Percentiles rank a stretch among this genome's conserved stretches.
phyloP scores from a whole-genome alignment of 1,284 basidiomycete species.

The Papiliotrema fonsecae region DNA sequence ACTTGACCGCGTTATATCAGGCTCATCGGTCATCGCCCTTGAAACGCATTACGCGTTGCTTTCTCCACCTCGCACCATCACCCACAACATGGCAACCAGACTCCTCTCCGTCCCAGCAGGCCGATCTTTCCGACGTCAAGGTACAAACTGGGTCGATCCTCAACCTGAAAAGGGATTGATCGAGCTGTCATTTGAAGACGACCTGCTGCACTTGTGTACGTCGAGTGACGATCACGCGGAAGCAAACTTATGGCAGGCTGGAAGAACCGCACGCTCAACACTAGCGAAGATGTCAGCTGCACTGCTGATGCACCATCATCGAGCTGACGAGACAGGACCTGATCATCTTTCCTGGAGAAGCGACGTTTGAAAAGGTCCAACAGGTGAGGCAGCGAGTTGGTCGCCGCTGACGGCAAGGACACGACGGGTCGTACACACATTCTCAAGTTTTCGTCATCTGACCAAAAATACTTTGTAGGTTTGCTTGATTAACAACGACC shows the following conservation, averaged over 20 bases:
- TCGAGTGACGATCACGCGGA: not conserved
- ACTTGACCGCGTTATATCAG: too few relatives aligned
- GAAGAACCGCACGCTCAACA: conserved; percentile 30
- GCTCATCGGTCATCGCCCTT: too few relatives aligned
- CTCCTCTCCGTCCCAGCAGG: conserved; percentile 42
- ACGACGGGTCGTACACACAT: conserved; percentile 41
- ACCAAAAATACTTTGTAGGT: conserved; percentile 46
- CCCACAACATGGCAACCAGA: conserved; percentile 19
- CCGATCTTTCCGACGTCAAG: conserved; percentile 30
- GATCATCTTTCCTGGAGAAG: conserved; percentile 48
- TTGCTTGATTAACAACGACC: not conserved
- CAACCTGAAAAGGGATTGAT: conserved; percentile 42
- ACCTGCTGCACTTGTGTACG: conserved; percentile 41
- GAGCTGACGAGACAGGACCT: conserved; percentile 30
- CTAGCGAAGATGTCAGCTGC: conserved; percentile 37
- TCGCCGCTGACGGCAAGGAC: conserved; percentile 24
- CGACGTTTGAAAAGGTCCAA: conserved; percentile 38
- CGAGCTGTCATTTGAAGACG: conserved; percentile 39
- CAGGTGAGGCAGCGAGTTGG: conserved; percentile 21
- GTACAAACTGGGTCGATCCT: conserved; percentile 44
- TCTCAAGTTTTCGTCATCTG: conserved; percentile 44
- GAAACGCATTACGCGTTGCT: not conserved
- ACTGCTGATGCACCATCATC: not conserved
- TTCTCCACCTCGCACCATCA: not conserved
- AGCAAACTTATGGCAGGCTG: conserved; percentile 23